Conservation (phyloP, 495 filamentous ascomycete genomes). For the Umbilicaria muhlenbergii region DNA sequence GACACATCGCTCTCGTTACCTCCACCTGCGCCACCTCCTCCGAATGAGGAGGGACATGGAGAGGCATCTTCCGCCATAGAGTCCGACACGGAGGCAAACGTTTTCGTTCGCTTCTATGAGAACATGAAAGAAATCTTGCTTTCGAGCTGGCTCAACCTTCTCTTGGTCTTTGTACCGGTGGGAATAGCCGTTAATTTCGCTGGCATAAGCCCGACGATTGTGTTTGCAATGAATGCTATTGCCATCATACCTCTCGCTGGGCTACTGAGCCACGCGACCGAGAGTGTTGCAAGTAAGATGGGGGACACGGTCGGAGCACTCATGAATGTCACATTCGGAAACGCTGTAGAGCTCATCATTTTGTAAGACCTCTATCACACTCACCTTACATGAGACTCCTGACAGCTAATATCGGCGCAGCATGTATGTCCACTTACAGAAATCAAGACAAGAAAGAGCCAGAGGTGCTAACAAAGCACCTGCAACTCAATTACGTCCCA, state of each 20-base stretch:
- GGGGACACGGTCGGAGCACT: constrained; percentile 70
- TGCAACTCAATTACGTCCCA: constrained; percentile 25
- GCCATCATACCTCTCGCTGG: constrained; percentile 73
- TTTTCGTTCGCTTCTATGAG: constrained; percentile 30
- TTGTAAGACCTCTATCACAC: constrained; percentile 34
- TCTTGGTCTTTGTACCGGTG: constrained; percentile 66
- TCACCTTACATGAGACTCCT: background rate
- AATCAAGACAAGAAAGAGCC: constrained; percentile 24
- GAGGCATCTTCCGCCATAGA: constrained; percentile 33
- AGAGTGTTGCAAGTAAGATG: constrained; percentile 58
- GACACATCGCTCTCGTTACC: constrained; percentile 17
- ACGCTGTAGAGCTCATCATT: constrained; percentile 81
- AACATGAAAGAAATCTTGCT: constrained; percentile 38
- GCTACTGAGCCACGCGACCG: constrained; percentile 68
- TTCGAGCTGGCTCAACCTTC: constrained; percentile 61
- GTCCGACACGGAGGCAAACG: constrained; percentile 24
- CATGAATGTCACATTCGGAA: constrained; percentile 79
- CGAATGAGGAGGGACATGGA: constrained; percentile 30
- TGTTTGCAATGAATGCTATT: constrained; percentile 71
- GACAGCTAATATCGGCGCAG: constrained; percentile 14
- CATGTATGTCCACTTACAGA: constrained; percentile 25
- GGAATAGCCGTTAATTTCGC: constrained; percentile 43
- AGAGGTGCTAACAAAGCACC: constrained; percentile 24
- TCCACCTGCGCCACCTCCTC: constrained; percentile 34
- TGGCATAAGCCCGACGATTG: constrained; percentile 27